Conservation (phyloP, 805 yeast genomes). For the Saccharomycopsis microspora region DNA sequence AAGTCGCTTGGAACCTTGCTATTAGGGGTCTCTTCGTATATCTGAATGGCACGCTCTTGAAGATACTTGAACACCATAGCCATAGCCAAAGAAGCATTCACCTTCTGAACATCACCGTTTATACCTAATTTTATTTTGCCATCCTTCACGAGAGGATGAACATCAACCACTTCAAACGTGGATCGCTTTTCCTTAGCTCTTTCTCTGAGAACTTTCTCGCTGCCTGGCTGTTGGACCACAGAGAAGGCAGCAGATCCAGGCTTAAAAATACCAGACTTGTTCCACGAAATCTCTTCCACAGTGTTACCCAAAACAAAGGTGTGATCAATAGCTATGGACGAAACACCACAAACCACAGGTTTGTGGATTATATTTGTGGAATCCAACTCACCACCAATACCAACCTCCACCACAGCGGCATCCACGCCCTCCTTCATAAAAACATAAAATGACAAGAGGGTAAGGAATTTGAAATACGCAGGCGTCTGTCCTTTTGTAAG, state of each 20-base stretch:
- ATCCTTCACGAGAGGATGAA: slow-evolving; percentile 26
- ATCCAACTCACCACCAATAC: slow-evolving; percentile 96
- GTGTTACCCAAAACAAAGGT: slow-evolving; percentile 78
- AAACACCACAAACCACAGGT: slow-evolving; percentile 80
- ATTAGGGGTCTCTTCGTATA: slow-evolving; percentile 18
- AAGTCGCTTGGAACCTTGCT: slow-evolving; percentile 16
- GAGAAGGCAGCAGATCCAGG: slow-evolving; percentile 52
- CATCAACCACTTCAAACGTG: slow-evolving; percentile 39
- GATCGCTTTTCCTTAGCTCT: slow-evolving; percentile 60
- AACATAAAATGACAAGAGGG: slow-evolving; percentile 82
- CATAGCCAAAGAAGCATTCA: slow-evolving; percentile 83
- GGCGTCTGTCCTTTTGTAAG: slow-evolving; percentile 68
- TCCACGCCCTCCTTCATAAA: slow-evolving; percentile 84
- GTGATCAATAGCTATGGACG: slow-evolving; percentile 88
- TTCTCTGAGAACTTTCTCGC: slow-evolving; percentile 42
- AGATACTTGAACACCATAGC: slow-evolving; percentile 56
- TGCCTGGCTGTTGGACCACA: slow-evolving; percentile 46
- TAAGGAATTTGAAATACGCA: slow-evolving; percentile 84
- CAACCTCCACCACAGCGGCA: slow-evolving; percentile 93
- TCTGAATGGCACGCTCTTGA: slow-evolving; percentile 31
- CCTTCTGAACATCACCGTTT: slow-evolving; percentile 73
- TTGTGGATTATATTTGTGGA: slow-evolving; percentile 79
- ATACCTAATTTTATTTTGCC: slow-evolving; percentile 49
- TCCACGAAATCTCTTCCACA: slow-evolving; percentile 86
- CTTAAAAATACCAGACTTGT: slow-evolving; percentile 90